These are phyloP conservation scores for Hordeum vulgare DNA, from an alignment of 176 grass and related monocot species.

Conservation along the genomic window DNA sequence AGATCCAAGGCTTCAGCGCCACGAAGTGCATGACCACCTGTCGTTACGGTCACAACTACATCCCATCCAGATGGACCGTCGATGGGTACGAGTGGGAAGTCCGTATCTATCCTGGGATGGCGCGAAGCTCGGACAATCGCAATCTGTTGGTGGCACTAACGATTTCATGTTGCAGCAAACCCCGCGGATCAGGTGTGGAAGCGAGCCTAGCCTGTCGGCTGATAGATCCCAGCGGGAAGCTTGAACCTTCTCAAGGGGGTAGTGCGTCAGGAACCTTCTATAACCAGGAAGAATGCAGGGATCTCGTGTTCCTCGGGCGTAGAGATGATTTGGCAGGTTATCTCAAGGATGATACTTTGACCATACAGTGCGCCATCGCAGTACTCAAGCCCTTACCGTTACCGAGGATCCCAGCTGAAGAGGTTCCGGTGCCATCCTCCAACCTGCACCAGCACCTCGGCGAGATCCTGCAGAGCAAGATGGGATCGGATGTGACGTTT, in stretches of 20 bases:
- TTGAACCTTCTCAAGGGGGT: not conserved
- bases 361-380: not conserved
- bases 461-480: not conserved
- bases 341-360: not conserved
- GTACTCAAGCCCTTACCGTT: no score
- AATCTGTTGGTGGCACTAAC: not conserved
- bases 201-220: not conserved
- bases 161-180: not conserved
- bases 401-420: not conserved
- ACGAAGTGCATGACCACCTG: no score
- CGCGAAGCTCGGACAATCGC: no score
- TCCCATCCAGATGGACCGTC: no score
- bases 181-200: accelerated
- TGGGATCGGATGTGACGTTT: not conserved
- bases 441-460: not conserved
- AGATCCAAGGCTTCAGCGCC: not conserved
- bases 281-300: no score
- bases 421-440: not conserved
- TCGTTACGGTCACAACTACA: no score
- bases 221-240: not conserved
- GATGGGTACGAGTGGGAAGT: no score
- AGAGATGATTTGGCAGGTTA: no score
- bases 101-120: no score
- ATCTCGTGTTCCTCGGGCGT: no score
- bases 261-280: accelerated